Evolutionary conservation across 805 yeast genomes (phyloP), one percentile per base, ranked within the genome.

Genomic region (Pichia ethanolica): DNA sequence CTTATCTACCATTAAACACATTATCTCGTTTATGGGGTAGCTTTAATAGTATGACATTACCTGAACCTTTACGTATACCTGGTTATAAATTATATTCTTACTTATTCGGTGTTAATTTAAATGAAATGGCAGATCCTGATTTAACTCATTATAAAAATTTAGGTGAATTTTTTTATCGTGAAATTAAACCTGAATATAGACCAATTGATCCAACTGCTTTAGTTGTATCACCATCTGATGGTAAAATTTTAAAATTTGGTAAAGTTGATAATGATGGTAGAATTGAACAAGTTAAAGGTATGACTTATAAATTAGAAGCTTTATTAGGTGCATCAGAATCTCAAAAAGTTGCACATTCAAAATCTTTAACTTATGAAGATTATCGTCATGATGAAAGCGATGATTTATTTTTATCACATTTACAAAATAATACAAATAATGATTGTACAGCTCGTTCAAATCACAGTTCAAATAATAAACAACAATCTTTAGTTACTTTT

Each of bases 271-370:
- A 79, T 47, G 77, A 84, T 57, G 96, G 96, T 35, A 87, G 86
- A 56, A 89, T 93, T 52, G 98, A 93, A 66, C 98, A 91, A 66
- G 98, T 93, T 39, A 93, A 93, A 69, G 99, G 99, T 7, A 79
- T 93, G 80, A 88, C 95, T 1, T 93, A 93, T 65, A 83, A 95
- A 2, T 76, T 93, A 13, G 91, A 87, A 56, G 90, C 95, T 9
- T 77, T 93, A 48, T 73, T 93, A 42, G 99, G 99, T 5, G 74
- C 78, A 44, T 52, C 58, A 6, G 54, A 58, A 46, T 66, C 73
- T 11, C 62, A 64, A 14, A 69, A 69, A 48, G 62, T 79, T 50
- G 84, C 83, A 11, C 83, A 73, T 37, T 53, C 53, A n/a, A 39
- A 36, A 14, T 36, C 45, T 14, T n/a, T 46, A 27, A 36, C 36